These are phyloP conservation scores for Podospora tetraspora DNA, from an alignment of 495 filamentous ascomycete genomes.

Conservation along the genomic window DNA sequence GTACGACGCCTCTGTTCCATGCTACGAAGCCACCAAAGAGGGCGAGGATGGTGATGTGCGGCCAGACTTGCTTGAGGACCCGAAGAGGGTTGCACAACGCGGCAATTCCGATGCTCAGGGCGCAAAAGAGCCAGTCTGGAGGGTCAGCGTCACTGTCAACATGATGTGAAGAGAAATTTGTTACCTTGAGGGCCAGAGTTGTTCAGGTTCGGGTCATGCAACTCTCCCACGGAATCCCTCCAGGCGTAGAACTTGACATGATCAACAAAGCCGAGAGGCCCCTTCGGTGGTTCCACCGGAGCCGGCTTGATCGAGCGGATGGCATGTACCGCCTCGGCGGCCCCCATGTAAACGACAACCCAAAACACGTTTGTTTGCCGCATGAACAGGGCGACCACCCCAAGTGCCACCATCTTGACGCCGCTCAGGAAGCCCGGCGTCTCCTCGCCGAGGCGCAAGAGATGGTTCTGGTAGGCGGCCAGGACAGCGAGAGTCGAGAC, in stretches of 20 bases:
- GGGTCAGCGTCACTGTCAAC: background rate
- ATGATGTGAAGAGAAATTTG: background rate
- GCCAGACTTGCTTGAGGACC: constrained; percentile 51
- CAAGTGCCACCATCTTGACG: constrained; percentile 47
- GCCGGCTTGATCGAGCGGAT: constrained; percentile 37
- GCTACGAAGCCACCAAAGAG: constrained; percentile 69
- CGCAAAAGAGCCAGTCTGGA: constrained; percentile 43
- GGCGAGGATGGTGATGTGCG: constrained; percentile 62
- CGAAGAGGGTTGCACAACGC: constrained; percentile 47
- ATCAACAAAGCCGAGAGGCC: constrained; percentile 18
- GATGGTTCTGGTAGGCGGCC: constrained; percentile 58
- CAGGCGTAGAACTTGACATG: constrained; percentile 27
- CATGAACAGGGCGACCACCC: constrained; percentile 62
- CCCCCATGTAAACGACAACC: constrained; percentile 82
- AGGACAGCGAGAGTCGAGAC: constrained; percentile 62
- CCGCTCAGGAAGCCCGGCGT: constrained; percentile 28
- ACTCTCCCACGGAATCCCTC: constrained; percentile 45
- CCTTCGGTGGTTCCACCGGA: constrained; percentile 15
- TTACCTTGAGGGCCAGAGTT: constrained; percentile 54
- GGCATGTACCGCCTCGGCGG: constrained; percentile 55
- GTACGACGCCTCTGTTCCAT: constrained; percentile 87
- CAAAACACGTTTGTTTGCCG: constrained; percentile 97
- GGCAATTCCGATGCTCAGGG: constrained; percentile 55
- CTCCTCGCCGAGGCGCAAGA: constrained; percentile 33
- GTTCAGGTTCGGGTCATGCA: constrained; percentile 61